Conservation (phyloP, 345 rosid genomes). For the Triadica sebifera region DNA sequence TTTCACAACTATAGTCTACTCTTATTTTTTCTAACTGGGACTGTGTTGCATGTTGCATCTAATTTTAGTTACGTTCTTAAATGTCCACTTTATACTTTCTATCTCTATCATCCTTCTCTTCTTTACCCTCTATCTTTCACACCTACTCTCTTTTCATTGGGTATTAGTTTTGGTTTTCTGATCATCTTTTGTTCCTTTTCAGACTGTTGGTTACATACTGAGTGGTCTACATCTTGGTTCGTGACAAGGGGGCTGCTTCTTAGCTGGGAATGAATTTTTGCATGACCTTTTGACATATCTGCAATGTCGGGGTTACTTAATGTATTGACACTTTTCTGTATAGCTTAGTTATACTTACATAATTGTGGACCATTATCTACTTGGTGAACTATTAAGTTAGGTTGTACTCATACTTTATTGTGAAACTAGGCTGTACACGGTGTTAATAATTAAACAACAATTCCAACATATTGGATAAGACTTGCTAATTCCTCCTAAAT, state of each 20-base stretch:
- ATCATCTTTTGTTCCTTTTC: slow-evolving; percentile 35
- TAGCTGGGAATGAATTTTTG: slow-evolving; percentile 58
- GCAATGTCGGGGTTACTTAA: slow-evolving; percentile 94
- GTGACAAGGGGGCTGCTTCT: slow-evolving; percentile 40
- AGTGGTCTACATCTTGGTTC: slow-evolving; percentile 18
- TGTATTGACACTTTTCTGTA: slow-evolving; percentile 42
- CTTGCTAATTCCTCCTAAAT: neutral
- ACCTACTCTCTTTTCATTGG: neutral
- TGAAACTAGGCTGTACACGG: neutral
- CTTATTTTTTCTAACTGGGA: too few species aligned
- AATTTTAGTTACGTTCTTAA: neutral
- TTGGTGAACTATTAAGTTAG: neutral
- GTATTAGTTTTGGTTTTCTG: slow-evolving; percentile 20
- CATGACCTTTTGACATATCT: slow-evolving; percentile 47
- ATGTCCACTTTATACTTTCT: neutral
- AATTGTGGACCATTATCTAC: neutral
- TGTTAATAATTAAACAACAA: neutral
- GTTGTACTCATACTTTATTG: too few species aligned
- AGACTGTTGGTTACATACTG: slow-evolving; percentile 31
- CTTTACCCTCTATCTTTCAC: neutral
- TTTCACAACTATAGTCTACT: too few species aligned
- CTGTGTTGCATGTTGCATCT: neutral
- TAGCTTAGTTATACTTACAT: slow-evolving; percentile 11
- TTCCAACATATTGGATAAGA: neutral
- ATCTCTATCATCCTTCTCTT: neutral